Evolutionary conservation across 805 yeast genomes (phyloP).

Genomic region (Torulaspora microellipsoides): DNA sequence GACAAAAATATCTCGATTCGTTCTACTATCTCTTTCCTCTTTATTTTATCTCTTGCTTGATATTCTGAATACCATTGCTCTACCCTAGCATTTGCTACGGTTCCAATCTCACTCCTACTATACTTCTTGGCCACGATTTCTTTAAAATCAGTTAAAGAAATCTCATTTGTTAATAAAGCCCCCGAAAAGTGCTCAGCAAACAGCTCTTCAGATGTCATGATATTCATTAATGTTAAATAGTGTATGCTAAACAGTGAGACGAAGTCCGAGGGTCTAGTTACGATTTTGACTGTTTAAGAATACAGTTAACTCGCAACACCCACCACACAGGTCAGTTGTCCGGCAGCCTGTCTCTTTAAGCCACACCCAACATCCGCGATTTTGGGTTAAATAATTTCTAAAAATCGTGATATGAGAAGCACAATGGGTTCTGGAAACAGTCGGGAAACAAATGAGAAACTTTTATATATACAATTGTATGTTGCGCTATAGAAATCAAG

Average conservation of each 20-base stretch:
- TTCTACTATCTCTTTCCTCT: neutral
- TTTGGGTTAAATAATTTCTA: too few relatives aligned
- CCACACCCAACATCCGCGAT: too few relatives aligned
- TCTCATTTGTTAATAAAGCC: slow-evolving; percentile 3
- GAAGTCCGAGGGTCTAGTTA: too few relatives aligned
- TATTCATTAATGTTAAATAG: too few relatives aligned
- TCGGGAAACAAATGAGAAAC: slow-evolving; percentile 1
- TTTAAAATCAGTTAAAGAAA: slow-evolving; percentile 6
- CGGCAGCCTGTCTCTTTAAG: too few relatives aligned
- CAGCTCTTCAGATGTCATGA: slow-evolving; percentile 9
- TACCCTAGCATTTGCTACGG: slow-evolving; percentile 2
- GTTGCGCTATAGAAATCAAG: too few relatives aligned
- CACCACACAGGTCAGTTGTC: too few relatives aligned
- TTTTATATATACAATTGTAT: too few relatives aligned
- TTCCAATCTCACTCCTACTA: neutral
- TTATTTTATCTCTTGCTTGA: slow-evolving; percentile 3
- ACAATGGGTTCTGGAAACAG: neutral
- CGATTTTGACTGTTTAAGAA: too few relatives aligned
- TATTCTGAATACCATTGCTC: slow-evolving; percentile 8
- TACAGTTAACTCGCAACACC: too few relatives aligned
- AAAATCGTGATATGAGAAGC: neutral
- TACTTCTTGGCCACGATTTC: slow-evolving; percentile 4
- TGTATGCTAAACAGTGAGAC: too few relatives aligned
- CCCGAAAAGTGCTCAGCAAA: slow-evolving; percentile 3
- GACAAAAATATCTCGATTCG: slow-evolving; percentile 7